Percentiles rank a stretch among this genome's conserved stretches.
Conservation (phyloP, 805 yeast genomes). For the Diddensiella santjacobensis region DNA sequence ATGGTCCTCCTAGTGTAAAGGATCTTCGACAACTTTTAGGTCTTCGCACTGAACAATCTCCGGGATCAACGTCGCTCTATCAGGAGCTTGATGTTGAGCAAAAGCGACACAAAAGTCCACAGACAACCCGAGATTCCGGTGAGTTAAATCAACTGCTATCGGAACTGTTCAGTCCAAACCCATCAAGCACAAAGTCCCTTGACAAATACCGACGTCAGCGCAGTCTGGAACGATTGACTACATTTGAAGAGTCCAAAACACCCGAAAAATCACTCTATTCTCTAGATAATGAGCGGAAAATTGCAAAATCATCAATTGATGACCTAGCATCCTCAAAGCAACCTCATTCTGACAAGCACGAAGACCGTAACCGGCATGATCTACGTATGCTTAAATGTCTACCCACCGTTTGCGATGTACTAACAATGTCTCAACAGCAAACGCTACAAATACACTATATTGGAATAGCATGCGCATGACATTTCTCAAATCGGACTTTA, state of each 20-base stretch:
- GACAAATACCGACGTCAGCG: conserved; percentile 4
- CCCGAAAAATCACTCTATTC: not conserved
- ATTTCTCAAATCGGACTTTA: conserved; percentile 31
- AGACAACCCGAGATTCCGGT: not conserved
- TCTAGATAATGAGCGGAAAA: too few relatives aligned
- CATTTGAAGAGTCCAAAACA: not conserved
- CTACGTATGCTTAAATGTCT: not conserved
- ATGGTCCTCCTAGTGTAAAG: not conserved
- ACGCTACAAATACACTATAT: conserved; percentile 29
- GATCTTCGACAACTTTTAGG: not conserved
- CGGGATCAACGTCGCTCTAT: not conserved
- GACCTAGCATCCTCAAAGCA: too few relatives aligned
- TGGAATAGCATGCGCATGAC: conserved; percentile 33
- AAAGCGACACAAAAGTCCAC: not conserved
- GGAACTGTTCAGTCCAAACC: conserved; percentile 12
- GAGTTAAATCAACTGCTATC: conserved; percentile 5
- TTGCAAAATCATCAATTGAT: too few relatives aligned
- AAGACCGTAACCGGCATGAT: too few relatives aligned
- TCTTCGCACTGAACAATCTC: not conserved
- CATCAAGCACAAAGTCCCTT: conserved; percentile 4
- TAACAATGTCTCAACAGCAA: not conserved
- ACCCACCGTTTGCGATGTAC: not conserved
- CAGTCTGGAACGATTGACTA: conserved; percentile 2
- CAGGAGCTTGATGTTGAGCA: not conserved
- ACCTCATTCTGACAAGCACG: too few relatives aligned